A percentile compares a stretch with the other conserved stretches of the same genome.
Evolutionary conservation across 257 asterid species (phyloP).

Genomic region (Osmanthus fragrans): DNA sequence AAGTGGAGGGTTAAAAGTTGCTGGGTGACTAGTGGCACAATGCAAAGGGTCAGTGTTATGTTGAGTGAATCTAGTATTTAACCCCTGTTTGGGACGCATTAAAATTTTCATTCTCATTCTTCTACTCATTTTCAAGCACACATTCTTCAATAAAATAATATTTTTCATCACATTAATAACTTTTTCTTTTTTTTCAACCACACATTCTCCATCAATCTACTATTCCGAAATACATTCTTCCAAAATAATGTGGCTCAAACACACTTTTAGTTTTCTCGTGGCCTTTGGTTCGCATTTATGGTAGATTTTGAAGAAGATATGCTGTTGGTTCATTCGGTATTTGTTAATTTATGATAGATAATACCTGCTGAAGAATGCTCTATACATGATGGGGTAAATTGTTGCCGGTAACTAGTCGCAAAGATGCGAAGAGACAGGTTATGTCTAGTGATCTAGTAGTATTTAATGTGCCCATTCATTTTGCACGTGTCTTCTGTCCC

Average conservation of each 20-base stretch:
- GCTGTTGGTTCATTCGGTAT: background rate
- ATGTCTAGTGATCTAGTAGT: background rate
- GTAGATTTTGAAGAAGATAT: background rate
- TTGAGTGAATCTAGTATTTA: slow-evolving; percentile 1
- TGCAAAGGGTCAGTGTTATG: slow-evolving; percentile 15
- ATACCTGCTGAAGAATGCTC: background rate
- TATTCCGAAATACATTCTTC: too few species aligned
- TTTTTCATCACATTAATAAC: too few species aligned
- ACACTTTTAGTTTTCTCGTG: too few species aligned
- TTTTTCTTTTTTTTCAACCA: too few species aligned
- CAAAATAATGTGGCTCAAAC: too few species aligned
- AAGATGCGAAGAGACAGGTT: background rate
- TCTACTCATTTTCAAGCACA: too few species aligned
- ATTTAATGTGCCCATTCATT: slow-evolving; percentile 1
- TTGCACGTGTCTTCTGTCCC: slow-evolving; percentile 9
- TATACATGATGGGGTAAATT: background rate
- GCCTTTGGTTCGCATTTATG: background rate
- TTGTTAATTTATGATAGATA: background rate
- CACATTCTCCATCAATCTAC: too few species aligned
- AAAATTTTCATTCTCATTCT: too few species aligned
- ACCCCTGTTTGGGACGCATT: too few species aligned
- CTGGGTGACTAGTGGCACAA: slow-evolving; percentile 20
- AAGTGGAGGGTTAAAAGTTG: background rate
- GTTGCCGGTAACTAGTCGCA: slow-evolving; percentile 21
- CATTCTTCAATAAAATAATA: too few species aligned